Evolutionary conservation across 768 basidiomycete species (phyloP).

Genomic region (Hypholoma sublateritium): DNA sequence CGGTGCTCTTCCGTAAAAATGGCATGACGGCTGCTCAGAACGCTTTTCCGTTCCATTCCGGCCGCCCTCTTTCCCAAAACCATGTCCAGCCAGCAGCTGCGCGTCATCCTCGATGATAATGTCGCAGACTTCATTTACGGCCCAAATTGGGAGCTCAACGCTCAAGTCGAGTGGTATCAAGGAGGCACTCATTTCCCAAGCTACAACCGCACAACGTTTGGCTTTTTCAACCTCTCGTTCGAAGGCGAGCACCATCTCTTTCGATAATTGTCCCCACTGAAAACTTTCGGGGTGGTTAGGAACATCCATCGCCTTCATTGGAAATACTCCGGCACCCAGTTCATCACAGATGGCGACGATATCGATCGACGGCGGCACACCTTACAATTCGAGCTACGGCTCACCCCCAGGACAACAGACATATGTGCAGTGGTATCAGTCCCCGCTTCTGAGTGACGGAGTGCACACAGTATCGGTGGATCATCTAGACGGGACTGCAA

Average conservation of each 20-base stretch:
- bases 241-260: conserved; percentile 2
- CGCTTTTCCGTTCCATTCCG: not conserved
- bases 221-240: conserved; percentile 5
- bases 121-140: not conserved
- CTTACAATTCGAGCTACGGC: not conserved
- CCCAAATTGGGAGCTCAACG: conserved; percentile 5
- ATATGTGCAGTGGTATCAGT: conserved; percentile 3
- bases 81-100: not conserved
- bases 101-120: conserved; percentile 10
- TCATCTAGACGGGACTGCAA: not conserved
- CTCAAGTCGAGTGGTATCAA: conserved; percentile 8
- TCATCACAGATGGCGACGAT: not conserved
- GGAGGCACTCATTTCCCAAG: conserved; percentile 3
- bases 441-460: not conserved
- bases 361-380: not conserved
- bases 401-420: not conserved
- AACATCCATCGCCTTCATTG: not conserved
- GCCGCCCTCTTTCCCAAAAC: not conserved
- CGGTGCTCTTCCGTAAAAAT: too few relatives aligned
- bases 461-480: not conserved
- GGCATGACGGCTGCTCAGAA: too few relatives aligned
- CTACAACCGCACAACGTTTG: not conserved
- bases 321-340: not conserved
- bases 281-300: not conserved
- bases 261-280: not conserved